Evolutionary conservation across 345 rosid species (phyloP).

Genomic region (Citrus unshiu): DNA sequence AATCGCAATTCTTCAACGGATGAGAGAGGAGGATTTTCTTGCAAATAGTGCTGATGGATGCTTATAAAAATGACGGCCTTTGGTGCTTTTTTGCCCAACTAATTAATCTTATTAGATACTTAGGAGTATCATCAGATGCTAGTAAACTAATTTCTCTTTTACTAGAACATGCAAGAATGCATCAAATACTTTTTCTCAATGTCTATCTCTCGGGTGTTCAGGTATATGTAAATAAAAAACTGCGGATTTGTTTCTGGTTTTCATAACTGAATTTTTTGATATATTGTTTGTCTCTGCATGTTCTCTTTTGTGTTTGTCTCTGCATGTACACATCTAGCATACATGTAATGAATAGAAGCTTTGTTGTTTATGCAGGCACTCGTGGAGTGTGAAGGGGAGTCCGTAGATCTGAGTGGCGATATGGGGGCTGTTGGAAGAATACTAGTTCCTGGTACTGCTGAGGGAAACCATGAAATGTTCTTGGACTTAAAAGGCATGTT

Average conservation of each 20-base stretch:
- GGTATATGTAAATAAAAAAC: background rate
- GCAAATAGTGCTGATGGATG: background rate
- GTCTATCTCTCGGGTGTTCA: background rate
- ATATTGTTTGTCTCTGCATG: background rate
- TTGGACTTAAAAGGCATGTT: constrained; percentile 82
- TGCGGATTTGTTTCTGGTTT: background rate
- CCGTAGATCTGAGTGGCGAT: constrained; percentile 94
- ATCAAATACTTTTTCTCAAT: background rate
- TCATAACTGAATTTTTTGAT: background rate
- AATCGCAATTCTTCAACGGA: background rate
- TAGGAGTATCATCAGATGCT: background rate
- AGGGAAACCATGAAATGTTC: constrained; percentile 58
- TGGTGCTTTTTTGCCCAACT: background rate
- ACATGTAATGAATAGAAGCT: constrained; percentile 1
- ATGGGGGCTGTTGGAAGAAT: constrained; percentile 94
- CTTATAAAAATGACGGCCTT: background rate
- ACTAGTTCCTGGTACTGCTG: constrained; percentile 52
- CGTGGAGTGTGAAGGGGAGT: constrained; percentile 94
- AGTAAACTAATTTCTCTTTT: background rate
- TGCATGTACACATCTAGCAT: background rate
- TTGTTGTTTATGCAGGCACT: constrained; percentile 64
- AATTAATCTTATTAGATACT: background rate
- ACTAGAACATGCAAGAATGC: background rate
- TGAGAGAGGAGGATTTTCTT: background rate
- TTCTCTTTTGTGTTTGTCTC: no score